Conservation (phyloP, 1,284 basidiomycete species). For the Violaceomyces palustris region DNA sequence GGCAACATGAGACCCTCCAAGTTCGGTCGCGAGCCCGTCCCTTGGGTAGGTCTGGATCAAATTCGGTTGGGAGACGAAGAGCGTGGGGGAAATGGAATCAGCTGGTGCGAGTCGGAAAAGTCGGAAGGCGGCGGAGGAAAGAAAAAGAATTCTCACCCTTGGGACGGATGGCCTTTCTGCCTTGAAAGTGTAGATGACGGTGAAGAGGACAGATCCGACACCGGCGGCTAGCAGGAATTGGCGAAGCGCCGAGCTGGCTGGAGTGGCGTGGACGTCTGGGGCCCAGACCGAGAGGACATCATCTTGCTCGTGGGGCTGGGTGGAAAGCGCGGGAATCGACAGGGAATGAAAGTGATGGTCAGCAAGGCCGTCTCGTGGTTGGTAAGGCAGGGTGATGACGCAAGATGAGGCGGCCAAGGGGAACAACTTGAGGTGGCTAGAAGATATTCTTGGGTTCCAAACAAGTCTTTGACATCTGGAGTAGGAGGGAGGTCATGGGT, state of each 20-base stretch:
- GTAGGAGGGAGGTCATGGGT: no score
- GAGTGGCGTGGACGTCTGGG: slow-evolving; percentile 44
- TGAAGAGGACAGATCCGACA: slow-evolving; percentile 25
- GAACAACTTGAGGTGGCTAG: no score
- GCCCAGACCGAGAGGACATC: slow-evolving; percentile 51
- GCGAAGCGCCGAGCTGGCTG: slow-evolving; percentile 36
- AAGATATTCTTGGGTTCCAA: no score
- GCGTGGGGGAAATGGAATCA: no score
- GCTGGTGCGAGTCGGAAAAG: neutral
- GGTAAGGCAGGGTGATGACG: no score
- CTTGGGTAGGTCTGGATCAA: slow-evolving; percentile 42
- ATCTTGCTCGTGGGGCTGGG: slow-evolving; percentile 48
- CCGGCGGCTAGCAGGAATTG: slow-evolving; percentile 40
- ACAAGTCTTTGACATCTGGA: no score
- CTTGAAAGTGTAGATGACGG: slow-evolving; percentile 34
- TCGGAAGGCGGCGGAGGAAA: no score
- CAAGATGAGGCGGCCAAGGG: no score
- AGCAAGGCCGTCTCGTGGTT: no score
- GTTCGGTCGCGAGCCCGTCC: slow-evolving; percentile 45
- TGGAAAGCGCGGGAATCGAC: no score
- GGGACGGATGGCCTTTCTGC: slow-evolving; percentile 41
- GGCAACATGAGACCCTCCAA: slow-evolving; percentile 33
- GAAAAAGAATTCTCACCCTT: slow-evolving; percentile 19
- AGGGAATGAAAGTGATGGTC: no score
- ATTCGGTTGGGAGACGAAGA: no score